A percentile compares a stretch with the other conserved stretches of the same genome.
These are phyloP conservation scores for Cicer yamashitae DNA, from an alignment of 306 rosid species.

Conservation along the genomic window DNA sequence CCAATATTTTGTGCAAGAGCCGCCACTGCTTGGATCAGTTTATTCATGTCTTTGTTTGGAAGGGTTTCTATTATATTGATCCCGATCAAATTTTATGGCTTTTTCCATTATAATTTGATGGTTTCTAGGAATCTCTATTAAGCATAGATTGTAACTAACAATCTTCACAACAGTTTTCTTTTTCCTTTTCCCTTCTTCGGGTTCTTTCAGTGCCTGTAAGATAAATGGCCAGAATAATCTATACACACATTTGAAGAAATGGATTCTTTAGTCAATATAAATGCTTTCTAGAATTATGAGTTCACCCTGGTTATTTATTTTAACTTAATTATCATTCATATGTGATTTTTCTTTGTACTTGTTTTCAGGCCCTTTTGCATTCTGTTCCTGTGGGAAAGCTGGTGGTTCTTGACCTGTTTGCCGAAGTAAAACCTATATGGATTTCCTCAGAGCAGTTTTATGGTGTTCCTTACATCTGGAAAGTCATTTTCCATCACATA, in stretches of 20 bases:
- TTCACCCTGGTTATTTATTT: conserved; percentile 29
- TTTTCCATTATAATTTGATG: conserved; percentile 28
- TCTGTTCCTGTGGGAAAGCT: conserved; percentile 84
- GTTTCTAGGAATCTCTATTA: conserved; percentile 19
- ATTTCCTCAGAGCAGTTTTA: conserved; percentile 80
- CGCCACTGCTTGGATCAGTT: neutral
- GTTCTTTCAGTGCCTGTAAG: conserved; percentile 35
- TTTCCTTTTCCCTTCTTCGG: conserved; percentile 21
- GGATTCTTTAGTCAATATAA: conserved; percentile 4
- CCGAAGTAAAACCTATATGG: conserved; percentile 95
- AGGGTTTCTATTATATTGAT: conserved; percentile 8
- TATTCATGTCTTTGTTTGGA: conserved; percentile 19
- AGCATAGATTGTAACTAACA: conserved; percentile 27
- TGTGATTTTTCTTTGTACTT: conserved; percentile 38
- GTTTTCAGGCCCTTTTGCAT: conserved; percentile 82
- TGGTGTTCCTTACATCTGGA: conserved; percentile 91
- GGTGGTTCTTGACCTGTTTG: conserved; percentile 89
- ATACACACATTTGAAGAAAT: conserved; percentile 15
- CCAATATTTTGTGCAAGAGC: no score
- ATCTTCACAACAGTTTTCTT: neutral
- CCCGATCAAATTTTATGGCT: conserved; percentile 6
- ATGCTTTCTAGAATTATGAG: conserved; percentile 33
- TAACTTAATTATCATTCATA: conserved; percentile 13
- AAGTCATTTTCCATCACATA: conserved; percentile 53
- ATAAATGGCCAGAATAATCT: conserved; percentile 17